Evolutionary conservation across 2,329 filamentous ascomycete species (phyloP).

Genomic region (Beauveria brongniartii): DNA sequence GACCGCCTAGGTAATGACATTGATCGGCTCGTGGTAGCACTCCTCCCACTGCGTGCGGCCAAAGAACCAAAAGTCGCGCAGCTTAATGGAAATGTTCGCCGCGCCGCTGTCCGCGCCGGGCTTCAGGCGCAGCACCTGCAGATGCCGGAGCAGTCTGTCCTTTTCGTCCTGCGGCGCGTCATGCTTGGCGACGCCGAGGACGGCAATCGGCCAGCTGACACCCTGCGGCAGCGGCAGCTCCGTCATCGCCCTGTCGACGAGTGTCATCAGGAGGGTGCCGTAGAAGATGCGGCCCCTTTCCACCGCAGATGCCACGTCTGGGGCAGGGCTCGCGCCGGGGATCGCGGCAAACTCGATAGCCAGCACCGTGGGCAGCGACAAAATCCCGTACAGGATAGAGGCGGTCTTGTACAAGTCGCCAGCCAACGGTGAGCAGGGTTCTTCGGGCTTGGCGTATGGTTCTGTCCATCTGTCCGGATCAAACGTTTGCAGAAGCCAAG

Average conservation of each 20-base stretch:
- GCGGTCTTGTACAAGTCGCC: slow-evolving; percentile 4
- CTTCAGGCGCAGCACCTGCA: background rate
- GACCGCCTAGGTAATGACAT: slow-evolving; percentile 1
- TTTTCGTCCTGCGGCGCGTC: slow-evolving; percentile 1
- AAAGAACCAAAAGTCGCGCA: slow-evolving; percentile 8
- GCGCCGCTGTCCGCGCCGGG: slow-evolving; percentile 6
- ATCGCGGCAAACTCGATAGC: background rate
- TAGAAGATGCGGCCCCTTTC: background rate
- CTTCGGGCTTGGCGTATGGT: slow-evolving; percentile 1
- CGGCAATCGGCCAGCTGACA: slow-evolving; percentile 3
- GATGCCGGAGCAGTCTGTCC: background rate
- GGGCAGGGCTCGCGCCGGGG: background rate
- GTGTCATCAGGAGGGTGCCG: background rate
- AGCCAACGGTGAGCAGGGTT: background rate
- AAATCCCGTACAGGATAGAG: background rate
- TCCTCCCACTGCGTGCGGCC: slow-evolving; percentile 3
- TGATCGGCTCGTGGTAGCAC: slow-evolving; percentile 5
- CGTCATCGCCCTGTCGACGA: background rate
- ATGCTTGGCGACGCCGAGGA: slow-evolving; percentile 2
- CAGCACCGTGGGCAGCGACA: slow-evolving; percentile 1
- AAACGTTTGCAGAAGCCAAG: background rate
- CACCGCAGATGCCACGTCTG: background rate
- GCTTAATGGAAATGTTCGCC: background rate
- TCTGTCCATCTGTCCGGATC: background rate
- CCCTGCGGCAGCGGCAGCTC: slow-evolving; percentile 2